Conservation (phyloP, 2,329 filamentous ascomycete genomes). For the Xylariaceae sp. region DNA sequence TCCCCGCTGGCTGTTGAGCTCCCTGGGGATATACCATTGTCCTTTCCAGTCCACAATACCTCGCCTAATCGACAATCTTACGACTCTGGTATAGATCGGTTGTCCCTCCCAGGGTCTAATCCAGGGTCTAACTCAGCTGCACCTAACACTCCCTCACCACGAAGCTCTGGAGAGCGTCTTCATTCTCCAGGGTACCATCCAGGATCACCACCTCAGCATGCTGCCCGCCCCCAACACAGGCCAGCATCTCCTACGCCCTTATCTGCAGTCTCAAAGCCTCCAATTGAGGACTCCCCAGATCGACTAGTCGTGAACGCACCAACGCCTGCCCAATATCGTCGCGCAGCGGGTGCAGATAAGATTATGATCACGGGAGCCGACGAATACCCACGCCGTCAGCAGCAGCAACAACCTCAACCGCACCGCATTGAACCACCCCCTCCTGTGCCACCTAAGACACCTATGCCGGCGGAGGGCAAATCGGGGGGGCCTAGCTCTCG, state of each 20-base stretch:
- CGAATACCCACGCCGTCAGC: constrained; percentile 46
- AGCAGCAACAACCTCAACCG: constrained; percentile 25
- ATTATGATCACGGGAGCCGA: constrained; percentile 60
- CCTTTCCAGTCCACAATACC: constrained; percentile 29
- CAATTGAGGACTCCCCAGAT: constrained; percentile 41
- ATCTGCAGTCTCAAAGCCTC: constrained; percentile 16
- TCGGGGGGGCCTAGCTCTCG: constrained; percentile 21
- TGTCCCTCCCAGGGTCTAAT: constrained; percentile 34
- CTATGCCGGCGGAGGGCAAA: constrained; percentile 51
- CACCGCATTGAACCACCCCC: constrained; percentile 54
- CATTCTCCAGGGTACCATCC: constrained; percentile 26
- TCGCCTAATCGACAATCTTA: constrained; percentile 47
- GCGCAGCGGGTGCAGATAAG: constrained; percentile 59
- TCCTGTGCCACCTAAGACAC: constrained; percentile 73
- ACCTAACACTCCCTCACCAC: constrained; percentile 39
- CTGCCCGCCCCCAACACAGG: constrained; percentile 23
- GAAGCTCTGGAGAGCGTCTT: constrained; percentile 46
- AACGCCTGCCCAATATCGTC: constrained; percentile 55
- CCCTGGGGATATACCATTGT: constrained; percentile 49
- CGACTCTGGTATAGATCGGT: constrained; percentile 50
- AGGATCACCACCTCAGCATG: constrained; percentile 26
- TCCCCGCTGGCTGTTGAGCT: constrained; percentile 53
- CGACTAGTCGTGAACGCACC: constrained; percentile 53
- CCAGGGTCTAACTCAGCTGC: constrained; percentile 7
- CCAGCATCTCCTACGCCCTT: constrained; percentile 15